These are phyloP conservation scores for Calonectria fujianensis DNA, from an alignment of 2,329 filamentous ascomycete genomes.

Conservation along the genomic window DNA sequence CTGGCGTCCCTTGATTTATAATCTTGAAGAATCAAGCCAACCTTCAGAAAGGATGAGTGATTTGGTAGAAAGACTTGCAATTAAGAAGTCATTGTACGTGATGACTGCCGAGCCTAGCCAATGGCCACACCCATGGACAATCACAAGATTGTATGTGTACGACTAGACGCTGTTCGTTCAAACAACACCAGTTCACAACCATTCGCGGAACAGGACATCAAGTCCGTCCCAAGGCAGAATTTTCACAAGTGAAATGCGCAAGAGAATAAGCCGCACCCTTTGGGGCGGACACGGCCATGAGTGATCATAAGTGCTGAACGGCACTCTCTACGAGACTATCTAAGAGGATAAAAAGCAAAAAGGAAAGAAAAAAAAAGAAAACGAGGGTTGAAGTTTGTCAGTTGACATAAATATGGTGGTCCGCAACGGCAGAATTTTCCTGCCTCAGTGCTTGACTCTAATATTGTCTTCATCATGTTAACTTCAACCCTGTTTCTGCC, in stretches of 20 bases:
- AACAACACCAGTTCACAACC: background rate
- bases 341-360: slow-evolving; percentile 3
- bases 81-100: background rate
- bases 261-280: background rate
- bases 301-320: background rate
- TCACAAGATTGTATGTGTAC: background rate
- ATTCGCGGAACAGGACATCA: background rate
- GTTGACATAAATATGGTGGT: slow-evolving; percentile 57
- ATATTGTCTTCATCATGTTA: slow-evolving; percentile 95
- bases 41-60: background rate
- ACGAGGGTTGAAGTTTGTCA: slow-evolving; percentile 56
- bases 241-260: no score
- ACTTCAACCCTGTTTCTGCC: slow-evolving; percentile 69
- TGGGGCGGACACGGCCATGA: background rate
- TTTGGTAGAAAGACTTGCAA: background rate
- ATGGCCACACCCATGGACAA: background rate
- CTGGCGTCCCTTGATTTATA: background rate
- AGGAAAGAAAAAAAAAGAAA: slow-evolving; percentile 32
- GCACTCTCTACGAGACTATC: slow-evolving; percentile 14
- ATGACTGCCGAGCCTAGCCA: background rate
- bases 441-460: slow-evolving; percentile 97
- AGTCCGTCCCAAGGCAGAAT: background rate
- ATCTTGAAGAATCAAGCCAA: background rate
- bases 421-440: slow-evolving; percentile 57
- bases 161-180: background rate